phyloP scores from a whole-genome alignment of 148 eudicot genomes.

The Arbutus unedo region DNA sequence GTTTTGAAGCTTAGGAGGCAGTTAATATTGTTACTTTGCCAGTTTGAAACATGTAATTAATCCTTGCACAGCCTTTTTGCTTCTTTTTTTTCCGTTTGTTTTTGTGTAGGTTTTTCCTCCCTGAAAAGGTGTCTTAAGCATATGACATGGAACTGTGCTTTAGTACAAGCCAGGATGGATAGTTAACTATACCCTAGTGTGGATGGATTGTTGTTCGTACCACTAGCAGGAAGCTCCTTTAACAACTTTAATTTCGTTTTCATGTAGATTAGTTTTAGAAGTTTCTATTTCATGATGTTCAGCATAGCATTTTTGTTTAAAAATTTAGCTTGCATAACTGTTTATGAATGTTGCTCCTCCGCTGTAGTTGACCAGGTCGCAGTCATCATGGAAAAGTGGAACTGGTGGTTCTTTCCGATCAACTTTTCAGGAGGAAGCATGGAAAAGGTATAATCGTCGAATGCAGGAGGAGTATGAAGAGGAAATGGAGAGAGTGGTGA shows the following conservation, averaged over 20 bases:
- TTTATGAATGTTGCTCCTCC: constrained; percentile 19
- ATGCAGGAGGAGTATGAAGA: constrained; percentile 96
- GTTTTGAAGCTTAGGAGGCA: neutral
- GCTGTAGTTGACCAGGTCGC: constrained; percentile 58
- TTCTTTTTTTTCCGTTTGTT: neutral
- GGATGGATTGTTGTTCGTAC: neutral
- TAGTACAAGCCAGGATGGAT: neutral
- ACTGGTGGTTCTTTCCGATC: constrained; percentile 62
- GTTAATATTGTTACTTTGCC: neutral
- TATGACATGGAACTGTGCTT: neutral
- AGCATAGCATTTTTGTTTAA: neutral
- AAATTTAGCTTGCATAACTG: constrained; percentile 12
- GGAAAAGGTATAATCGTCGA: constrained; percentile 79
- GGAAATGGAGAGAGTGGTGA: constrained; percentile 98
- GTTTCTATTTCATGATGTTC: neutral
- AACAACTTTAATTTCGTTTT: neutral
- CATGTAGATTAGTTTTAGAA: neutral
- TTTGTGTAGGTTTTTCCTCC: neutral
- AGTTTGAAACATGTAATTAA: neutral
- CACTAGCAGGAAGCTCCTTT: neutral
- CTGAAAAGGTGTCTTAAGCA: neutral
- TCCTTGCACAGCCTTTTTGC: neutral
- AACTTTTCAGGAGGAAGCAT: constrained; percentile 80
- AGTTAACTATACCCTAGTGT: neutral
- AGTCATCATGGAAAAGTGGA: constrained; percentile 50